Base-by-base conservation (phyloP, 2,329 filamentous ascomycete genomes). In the Akanthomyces muscarius region DNA sequence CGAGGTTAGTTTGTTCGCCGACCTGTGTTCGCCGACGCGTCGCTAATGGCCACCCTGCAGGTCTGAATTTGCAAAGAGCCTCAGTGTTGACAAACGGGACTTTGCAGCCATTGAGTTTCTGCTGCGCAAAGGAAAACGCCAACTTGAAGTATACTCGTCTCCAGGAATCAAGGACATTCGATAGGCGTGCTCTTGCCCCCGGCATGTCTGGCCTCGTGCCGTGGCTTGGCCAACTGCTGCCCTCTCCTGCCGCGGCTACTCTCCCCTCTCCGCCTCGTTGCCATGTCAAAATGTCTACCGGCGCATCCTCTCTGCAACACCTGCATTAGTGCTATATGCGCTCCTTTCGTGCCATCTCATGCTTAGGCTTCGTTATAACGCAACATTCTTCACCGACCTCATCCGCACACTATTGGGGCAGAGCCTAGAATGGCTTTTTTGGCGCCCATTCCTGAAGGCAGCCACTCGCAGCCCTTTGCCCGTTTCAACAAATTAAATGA, bases 81-180 rank as follows among this genome's bases (percentile, higher is more conserved):
- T 86, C 14, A 72, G 74, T 10, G 74, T 96, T 62, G 88, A 90
- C 74, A 95, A 91, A 76, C 92, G 91, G 69, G 92, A 97, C 71
- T 97, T 97, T 75, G 81, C 83, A 18, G 88, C 92, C 6, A 89
- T 97, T 63, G 93, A 97, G 75, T 95, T 91, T 73, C 79, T 96
- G 41, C 73, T 97, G 58, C 85, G 93, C 65, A 94, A 91, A 73
- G 93, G 93, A 25, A 83, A 85, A 47, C 84, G 91, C 51, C 92
- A 97, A 73, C 80, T 97, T 21, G 91, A 96, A 66, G 84, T 87
- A 52, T 95, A 95, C 76, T 86, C 89, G n/a, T 85, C 88, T 6
- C 87, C 89, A 30, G 89, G 89, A 3, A 92, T 96, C 70, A 91
- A 87, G 71, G 91, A 95, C 73, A 88, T 96, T 65, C 77, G 76